These are phyloP conservation scores for Solanum corneliomulleri DNA, from an alignment of 257 asterid genomes.

Conservation along the genomic window DNA sequence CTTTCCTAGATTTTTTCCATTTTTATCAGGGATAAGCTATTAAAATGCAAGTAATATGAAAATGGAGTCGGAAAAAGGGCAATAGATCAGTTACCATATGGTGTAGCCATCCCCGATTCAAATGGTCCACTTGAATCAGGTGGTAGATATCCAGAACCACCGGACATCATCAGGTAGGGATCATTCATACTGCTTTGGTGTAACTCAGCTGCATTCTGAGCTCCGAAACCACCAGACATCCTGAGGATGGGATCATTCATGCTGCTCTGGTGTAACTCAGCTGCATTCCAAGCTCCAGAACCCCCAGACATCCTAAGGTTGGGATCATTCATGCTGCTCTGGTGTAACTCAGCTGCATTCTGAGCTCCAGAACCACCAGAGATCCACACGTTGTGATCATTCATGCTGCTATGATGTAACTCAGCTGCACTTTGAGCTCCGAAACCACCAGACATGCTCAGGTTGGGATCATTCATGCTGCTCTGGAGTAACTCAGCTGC, in stretches of 20 bases:
- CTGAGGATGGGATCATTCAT: not conserved
- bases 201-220: not conserved
- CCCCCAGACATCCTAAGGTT: not conserved
- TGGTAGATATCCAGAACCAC: not conserved
- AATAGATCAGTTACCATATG: slow-evolving; percentile 4
- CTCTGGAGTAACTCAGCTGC: not conserved
- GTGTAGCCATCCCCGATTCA: not conserved
- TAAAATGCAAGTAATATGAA: not conserved
- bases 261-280: not conserved
- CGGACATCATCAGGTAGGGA: not conserved
- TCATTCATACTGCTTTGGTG: not conserved
- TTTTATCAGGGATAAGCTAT: not conserved
- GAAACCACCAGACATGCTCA: not conserved
- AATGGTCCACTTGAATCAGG: not conserved
- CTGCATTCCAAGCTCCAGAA: not conserved
- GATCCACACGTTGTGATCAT: not conserved
- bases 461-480: not conserved
- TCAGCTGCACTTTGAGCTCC: not conserved
- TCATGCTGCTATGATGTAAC: not conserved
- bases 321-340: not conserved
- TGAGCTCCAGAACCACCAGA: not conserved
- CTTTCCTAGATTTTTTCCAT: not conserved
- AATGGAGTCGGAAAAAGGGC: not conserved
- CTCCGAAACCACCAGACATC: not conserved
- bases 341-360: not conserved